phyloP scores from a whole-genome alignment of 2,329 filamentous ascomycete species.

The Talaromyces albobiverticillius region DNA sequence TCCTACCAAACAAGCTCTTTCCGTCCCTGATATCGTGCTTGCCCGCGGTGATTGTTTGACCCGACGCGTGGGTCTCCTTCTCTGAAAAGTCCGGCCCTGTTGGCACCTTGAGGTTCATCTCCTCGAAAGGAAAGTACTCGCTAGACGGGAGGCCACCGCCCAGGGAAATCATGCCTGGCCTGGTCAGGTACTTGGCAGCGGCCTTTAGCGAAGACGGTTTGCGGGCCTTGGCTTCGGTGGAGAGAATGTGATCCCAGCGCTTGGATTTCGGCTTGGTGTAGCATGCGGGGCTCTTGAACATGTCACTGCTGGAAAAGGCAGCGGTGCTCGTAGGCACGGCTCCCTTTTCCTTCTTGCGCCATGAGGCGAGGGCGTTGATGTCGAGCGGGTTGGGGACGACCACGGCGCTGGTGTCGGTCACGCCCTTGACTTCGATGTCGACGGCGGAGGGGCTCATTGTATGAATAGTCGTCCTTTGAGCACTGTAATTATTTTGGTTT shows the following conservation, averaged over 20 bases:
- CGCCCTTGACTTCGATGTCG: slow-evolving; percentile 29
- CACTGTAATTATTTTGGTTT: not conserved
- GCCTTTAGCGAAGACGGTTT: slow-evolving; percentile 74
- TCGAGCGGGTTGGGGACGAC: slow-evolving; percentile 50
- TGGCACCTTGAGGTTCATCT: slow-evolving; percentile 72
- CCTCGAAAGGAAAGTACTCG: slow-evolving; percentile 88
- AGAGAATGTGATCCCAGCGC: slow-evolving; percentile 65
- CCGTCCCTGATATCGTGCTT: slow-evolving; percentile 76
- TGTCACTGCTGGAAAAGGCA: slow-evolving; percentile 71
- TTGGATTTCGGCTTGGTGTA: slow-evolving; percentile 71
- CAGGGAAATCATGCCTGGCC: slow-evolving; percentile 75
- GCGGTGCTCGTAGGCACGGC: slow-evolving; percentile 73
- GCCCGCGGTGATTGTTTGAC: slow-evolving; percentile 63
- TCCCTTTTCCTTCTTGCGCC: slow-evolving; percentile 73
- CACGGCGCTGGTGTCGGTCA: slow-evolving; percentile 36
- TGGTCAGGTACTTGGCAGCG: slow-evolving; percentile 75
- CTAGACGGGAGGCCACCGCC: slow-evolving; percentile 87
- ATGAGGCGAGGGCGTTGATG: slow-evolving; percentile 63
- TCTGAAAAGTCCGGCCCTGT: slow-evolving; percentile 68
- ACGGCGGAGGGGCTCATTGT: slow-evolving; percentile 30
- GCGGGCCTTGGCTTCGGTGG: slow-evolving; percentile 57
- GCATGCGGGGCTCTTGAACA: slow-evolving; percentile 68
- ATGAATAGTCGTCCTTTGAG: not conserved
- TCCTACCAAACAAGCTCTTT: slow-evolving; percentile 16
- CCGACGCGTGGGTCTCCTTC: slow-evolving; percentile 59